Percentiles rank a stretch among this genome's conserved stretches.
phyloP scores from a whole-genome alignment of 75 land plant species.

The Adiantum capillusveneris region DNA sequence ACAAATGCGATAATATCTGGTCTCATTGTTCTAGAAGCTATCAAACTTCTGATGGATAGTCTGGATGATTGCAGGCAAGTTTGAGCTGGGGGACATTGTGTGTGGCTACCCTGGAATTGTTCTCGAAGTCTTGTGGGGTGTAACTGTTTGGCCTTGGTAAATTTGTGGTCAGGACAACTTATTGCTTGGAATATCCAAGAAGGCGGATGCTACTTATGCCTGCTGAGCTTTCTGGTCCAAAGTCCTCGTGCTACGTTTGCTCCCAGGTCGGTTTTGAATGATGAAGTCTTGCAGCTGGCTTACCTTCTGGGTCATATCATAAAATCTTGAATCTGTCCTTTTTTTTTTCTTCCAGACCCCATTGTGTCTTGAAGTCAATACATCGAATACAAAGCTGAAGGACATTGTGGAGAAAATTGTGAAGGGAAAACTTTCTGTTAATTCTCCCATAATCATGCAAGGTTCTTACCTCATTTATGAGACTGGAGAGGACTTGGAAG shows the following conservation, averaged over 20 bases:
- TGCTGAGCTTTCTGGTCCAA: constrained; percentile 83
- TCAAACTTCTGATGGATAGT: constrained; percentile 70
- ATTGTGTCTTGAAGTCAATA: constrained; percentile 72
- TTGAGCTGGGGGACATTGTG: no score
- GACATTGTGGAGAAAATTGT: constrained; percentile 89
- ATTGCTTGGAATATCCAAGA: constrained; percentile 83
- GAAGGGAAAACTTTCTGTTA: constrained; percentile 78
- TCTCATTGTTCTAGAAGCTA: constrained; percentile 89
- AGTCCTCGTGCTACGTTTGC: constrained; percentile 91
- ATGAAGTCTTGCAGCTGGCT: neutral
- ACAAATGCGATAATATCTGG: constrained; percentile 98
- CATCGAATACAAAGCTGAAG: constrained; percentile 49
- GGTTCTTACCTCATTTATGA: constrained; percentile 74
- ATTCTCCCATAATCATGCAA: constrained; percentile 75
- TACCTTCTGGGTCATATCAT: neutral
- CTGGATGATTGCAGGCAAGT: constrained; percentile 50
- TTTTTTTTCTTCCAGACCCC: constrained; percentile 52
- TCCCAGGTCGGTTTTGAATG: constrained; percentile 72
- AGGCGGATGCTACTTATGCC: constrained; percentile 93
- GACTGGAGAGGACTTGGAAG: constrained; percentile 93
- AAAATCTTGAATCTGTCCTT: neutral
- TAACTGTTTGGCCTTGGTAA: no score
- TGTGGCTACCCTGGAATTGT: no score
- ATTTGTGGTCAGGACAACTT: constrained; percentile 86
- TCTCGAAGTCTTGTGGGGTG: no score